Base-by-base conservation (phyloP, 139 green algal species). In the Marvania coccoides region DNA sequence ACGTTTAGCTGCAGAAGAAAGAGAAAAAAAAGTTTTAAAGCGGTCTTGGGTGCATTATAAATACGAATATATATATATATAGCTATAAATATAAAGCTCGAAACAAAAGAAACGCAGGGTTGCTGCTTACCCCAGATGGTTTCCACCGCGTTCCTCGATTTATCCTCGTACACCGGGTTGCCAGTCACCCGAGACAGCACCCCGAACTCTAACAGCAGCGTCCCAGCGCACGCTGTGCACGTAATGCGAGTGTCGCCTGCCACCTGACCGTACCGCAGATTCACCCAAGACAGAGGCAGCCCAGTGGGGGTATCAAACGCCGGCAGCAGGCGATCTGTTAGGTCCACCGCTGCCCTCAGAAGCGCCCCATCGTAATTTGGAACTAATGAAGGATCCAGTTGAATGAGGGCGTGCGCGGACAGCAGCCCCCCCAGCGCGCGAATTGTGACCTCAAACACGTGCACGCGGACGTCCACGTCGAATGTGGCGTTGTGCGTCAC, bases 131-230 rank as follows among this genome's bases (percentile, higher is more conserved):
- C 59, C n/a, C 55, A 82, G 10, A 83, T 65, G 30, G 51, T 34
- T 42, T 62, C 39, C 12, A 73, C 70, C 6, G 78, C 78, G 24
- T 54, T 14, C 7, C 46, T 62, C 2, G 74, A 69, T 1, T 61
- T 57, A 0, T 46, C n/a, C 34, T 83, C 78, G 61, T 84, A 84
- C 1, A n/a, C 56, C 2, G 56, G 37, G 31, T 80, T 70, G 37
- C 63, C 59, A n/a, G 83, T 91, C 23, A 95, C 64, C 2, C 58
- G 56, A 0, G 71, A 86, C 13, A 97, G 77, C 47, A 83, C 46
- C 0, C 84, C 87, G 67, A 95, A 92, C 78, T 97, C 91, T 42
- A 97, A 69, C 46, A 94, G 72, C 64, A 96, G 58, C 5, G 90
- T 96, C 28, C 85, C 86, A 0, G 86, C 90, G 55, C 87, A 93